Evolutionary conservation across 1,139 yeast species (phyloP).

Genomic region (Diutina pseudorugosa): DNA sequence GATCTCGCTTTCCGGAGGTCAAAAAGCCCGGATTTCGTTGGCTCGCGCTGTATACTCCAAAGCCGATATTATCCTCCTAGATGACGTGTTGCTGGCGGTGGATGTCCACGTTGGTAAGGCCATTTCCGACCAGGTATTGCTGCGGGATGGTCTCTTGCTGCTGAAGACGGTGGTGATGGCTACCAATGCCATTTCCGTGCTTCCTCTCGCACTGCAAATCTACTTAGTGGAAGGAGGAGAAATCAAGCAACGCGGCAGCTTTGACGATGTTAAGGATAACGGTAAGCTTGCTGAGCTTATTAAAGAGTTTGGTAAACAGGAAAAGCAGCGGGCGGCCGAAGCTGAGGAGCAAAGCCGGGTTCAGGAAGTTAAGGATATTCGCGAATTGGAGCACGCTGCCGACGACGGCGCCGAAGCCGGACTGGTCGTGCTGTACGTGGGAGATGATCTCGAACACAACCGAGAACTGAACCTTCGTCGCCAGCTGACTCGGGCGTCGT

Average conservation of each 20-base stretch:
- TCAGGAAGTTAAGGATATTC: not conserved
- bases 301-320: not conserved
- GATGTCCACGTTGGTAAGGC: conserved; percentile 23
- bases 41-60: conserved; percentile 31
- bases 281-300: not conserved
- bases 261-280: not conserved
- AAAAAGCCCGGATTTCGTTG: conserved; percentile 26
- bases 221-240: conserved; percentile 18
- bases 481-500: not conserved
- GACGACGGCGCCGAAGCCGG: not conserved
- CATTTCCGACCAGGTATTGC: conserved; percentile 22
- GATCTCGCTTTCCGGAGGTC: conserved; percentile 26
- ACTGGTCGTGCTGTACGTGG: not conserved
- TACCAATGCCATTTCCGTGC: conserved; percentile 17
- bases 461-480: not conserved
- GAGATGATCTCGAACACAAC: conserved; percentile 5
- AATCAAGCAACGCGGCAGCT: conserved; percentile 13
- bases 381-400: not conserved
- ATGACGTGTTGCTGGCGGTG: conserved; percentile 23
- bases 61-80: conserved; percentile 26
- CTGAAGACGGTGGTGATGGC: conserved; percentile 18
- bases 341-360: conserved; percentile 5
- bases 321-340: conserved; percentile 3
- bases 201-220: conserved; percentile 20
- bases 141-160: conserved; percentile 14